Evolutionary conservation across 176 grass and related monocot genomes (phyloP), one percentile per base, ranked within the genome.

Genomic region (Otatea glauca): DNA sequence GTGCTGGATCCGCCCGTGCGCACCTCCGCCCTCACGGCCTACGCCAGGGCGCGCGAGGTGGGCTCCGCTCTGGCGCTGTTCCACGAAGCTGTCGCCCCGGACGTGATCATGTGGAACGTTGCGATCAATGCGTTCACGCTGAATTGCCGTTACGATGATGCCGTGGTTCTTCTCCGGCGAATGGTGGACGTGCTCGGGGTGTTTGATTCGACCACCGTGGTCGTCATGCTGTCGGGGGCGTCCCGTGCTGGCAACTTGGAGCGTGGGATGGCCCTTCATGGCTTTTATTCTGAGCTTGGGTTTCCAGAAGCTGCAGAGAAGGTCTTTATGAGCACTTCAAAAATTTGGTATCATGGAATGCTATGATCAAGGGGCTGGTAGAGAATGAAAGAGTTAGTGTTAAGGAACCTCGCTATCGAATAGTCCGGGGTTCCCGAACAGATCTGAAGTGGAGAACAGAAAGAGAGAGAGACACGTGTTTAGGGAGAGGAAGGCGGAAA

Each of bases 261-360:
- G 23, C 64, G 77, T 17, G 96, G 91, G 54, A 83, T 13, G 43
- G 43, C 39, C 20, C 83, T 95, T 17, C 96, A 98, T 68, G 85
- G 83, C 16, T 93, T 95, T 21, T 98, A 95, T 67, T 93, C 56
- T n/a, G 79, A 45, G 9, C 74, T 39, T 82, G 85, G 83, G 39
- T 60, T 88, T 68, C 58, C 87, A 11, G 41, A 92, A 7, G 67
- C 77, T 51, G 85, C 89, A 0, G 75, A 83, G 65, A 38, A 72
- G 69, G 44, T 97, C 16, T 92, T 94, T 84, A 37, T 75, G 11
- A 56, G 56, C 61, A 73, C 56, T 90, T 45, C 2, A 93, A 68
- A 83, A 97, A 84, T 59, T 81, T 87, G 60, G 79, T 94, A 71
- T 93, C 92, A 49, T 94, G 88, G 92, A 94, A 97, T 87, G 75